phyloP scores from a whole-genome alignment of 805 yeast genomes.

The Barnettozyma pratensis region DNA sequence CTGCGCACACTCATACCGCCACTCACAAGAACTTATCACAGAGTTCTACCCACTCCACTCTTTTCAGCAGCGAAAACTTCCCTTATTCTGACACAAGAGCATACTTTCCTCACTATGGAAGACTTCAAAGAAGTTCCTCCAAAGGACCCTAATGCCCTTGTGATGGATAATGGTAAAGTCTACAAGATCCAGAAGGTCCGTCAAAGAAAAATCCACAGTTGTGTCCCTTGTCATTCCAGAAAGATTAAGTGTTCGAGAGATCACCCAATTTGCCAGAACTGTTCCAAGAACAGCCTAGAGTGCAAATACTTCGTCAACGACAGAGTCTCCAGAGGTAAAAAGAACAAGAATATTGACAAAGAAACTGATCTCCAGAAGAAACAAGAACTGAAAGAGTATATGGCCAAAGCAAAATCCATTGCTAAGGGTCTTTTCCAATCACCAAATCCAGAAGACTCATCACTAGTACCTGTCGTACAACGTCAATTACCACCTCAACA shows the following conservation, averaged over 20 bases:
- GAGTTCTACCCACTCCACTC: too few species aligned
- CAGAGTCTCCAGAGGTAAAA: conserved; percentile 35
- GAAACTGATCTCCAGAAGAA: conserved; percentile 20
- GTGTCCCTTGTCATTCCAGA: conserved; percentile 54
- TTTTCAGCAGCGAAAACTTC: too few species aligned
- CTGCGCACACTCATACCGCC: too few species aligned
- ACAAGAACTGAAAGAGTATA: conserved; percentile 20
- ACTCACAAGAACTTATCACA: too few species aligned
- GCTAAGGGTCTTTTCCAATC: conserved; percentile 1
- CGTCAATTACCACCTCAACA: too few species aligned
- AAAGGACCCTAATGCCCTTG: conserved; percentile 30
- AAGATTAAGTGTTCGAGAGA: conserved; percentile 53
- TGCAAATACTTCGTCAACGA: conserved; percentile 58
- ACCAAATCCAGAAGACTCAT: neutral
- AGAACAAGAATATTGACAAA: conserved; percentile 20
- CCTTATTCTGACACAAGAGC: neutral
- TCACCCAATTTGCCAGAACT: conserved; percentile 46
- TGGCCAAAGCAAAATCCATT: conserved; percentile 20
- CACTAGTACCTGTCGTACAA: neutral
- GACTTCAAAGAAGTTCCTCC: conserved; percentile 20
- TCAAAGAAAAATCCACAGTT: conserved; percentile 52
- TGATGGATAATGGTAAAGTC: conserved; percentile 46
- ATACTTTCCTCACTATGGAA: neutral
- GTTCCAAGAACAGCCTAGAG: conserved; percentile 39
- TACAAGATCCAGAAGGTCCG: conserved; percentile 58